Conservation (phyloP, 305 asterid genomes). For the Andrographis paniculata region DNA sequence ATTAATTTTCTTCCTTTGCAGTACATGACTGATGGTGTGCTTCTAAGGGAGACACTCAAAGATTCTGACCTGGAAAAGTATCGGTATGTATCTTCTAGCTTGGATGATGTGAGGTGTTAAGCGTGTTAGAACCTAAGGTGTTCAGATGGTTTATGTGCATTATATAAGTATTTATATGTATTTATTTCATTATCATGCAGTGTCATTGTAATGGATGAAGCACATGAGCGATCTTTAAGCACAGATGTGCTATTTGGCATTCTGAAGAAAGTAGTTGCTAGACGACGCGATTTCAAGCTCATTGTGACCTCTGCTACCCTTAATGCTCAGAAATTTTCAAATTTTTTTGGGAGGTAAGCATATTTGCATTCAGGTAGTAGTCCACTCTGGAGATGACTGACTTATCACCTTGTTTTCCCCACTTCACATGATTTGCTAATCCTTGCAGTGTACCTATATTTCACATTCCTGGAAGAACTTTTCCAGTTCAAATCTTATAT, state of each 20-base stretch:
- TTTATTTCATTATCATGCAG: slow-evolving; percentile 25
- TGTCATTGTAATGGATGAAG: slow-evolving; percentile 94
- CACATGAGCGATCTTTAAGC: slow-evolving; percentile 88
- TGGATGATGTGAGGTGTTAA: neutral
- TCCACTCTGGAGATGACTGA: neutral
- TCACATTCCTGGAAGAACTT: slow-evolving; percentile 94
- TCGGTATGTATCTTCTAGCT: slow-evolving; percentile 43
- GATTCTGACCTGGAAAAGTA: slow-evolving; percentile 95
- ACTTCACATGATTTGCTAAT: slow-evolving; percentile 3
- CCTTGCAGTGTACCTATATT: slow-evolving; percentile 82
- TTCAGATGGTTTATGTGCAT: neutral
- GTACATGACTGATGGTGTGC: slow-evolving; percentile 99
- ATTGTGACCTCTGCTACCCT: slow-evolving; percentile 98
- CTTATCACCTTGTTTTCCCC: neutral
- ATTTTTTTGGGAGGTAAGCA: slow-evolving; percentile 83
- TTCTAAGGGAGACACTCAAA: slow-evolving; percentile 87
- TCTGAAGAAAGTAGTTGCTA: slow-evolving; percentile 89
- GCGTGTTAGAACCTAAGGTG: neutral
- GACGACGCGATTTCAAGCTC: slow-evolving; percentile 96
- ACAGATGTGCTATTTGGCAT: slow-evolving; percentile 96
- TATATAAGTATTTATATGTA: neutral
- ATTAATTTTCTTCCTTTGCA: slow-evolving; percentile 27
- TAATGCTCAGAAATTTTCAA: slow-evolving; percentile 83
- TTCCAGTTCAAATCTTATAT: slow-evolving; percentile 70
- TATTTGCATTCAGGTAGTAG: slow-evolving; percentile 11